Percentiles rank a stretch among this genome's conserved stretches.
Evolutionary conservation across 1,139 yeast species (phyloP).

Genomic region (Lipomyces yarrowii): DNA sequence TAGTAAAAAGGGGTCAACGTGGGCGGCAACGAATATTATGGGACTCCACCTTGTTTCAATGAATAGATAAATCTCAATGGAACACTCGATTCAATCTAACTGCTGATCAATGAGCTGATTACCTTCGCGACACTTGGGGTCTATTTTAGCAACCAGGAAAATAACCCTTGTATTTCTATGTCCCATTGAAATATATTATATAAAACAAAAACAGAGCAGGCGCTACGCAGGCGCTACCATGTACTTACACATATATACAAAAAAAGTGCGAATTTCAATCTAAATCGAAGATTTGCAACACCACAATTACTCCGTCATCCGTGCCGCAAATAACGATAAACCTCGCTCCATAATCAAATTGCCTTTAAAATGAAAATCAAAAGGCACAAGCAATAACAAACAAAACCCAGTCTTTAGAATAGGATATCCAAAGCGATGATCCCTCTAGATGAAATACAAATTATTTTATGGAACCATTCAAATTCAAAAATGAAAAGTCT

Average conservation of each 20-base stretch:
- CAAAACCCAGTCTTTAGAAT: not conserved
- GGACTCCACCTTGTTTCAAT: not conserved
- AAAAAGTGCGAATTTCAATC: not conserved
- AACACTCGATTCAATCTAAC: not conserved
- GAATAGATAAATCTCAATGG: not conserved
- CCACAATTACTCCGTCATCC: not conserved
- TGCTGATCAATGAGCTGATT: not conserved
- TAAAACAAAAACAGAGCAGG: not conserved
- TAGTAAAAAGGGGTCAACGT: not conserved
- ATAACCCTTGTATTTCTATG: not conserved
- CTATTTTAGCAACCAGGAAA: no score
- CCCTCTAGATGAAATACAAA: not conserved
- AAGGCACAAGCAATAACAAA: not conserved
- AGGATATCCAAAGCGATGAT: not conserved
- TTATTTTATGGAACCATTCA: conserved; percentile 11
- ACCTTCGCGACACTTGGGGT: not conserved
- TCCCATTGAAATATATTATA: not conserved
- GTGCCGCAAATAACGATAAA: not conserved
- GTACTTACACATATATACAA: conserved; percentile 1
- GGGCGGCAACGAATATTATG: not conserved
- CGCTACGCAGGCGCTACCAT: no score
- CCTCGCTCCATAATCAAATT: not conserved
- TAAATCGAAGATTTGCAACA: not conserved
- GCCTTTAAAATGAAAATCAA: not conserved
- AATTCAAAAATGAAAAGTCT: conserved; percentile 23